Base-by-base conservation (phyloP, 176 grass and related monocot species). In the Rhynchospora pubera region DNA sequence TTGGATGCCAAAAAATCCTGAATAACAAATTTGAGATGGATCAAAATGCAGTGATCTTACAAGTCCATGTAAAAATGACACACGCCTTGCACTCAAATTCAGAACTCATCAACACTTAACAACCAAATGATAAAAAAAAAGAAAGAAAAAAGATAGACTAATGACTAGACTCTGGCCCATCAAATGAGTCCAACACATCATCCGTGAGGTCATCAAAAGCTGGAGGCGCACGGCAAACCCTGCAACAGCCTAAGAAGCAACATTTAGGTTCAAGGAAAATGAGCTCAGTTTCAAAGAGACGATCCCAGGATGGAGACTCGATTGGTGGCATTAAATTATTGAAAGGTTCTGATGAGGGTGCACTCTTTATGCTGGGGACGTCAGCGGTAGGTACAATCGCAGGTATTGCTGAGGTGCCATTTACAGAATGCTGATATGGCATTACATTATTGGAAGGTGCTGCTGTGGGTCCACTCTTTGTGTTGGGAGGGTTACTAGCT, bases 141-240 rank as follows among this genome's bases (percentile, higher is more conserved):
- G n/a, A n/a, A n/a, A n/a, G n/a, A n/a, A 60, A n/a, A 15, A 15
- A 44, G 61, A 0, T 57, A 60, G 28, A 61, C n/a, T 42, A 61
- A 79, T 19, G 34, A 16, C 28, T 79, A 79, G 18, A 79, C 28
- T 44, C 11, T 61, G 21, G 72, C 28, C n/a, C 32, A 10, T 39
- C 4, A 79, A 79, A 62, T 5, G 28, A 28, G 10, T 55, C 30
- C 11, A 79, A 79, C 56, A 79, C 28, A 79, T 61, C 56, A 79
- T 26, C 48, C 5, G 56, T 79, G 30, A 79, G 77, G 51, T 79
- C 77, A 61, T 79, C 77, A 12, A 79, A 79, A 42, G 22, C 19
- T 42, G 30, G 26, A n/a, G 52, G 77, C 77, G 5, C 77, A 22
- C 2, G 62, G 39, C 26, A 5, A 56, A 56, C 6, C 15, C 57